These are phyloP conservation scores for Rhodofomes roseus DNA, from an alignment of 1,284 basidiomycete species.

Conservation along the genomic window DNA sequence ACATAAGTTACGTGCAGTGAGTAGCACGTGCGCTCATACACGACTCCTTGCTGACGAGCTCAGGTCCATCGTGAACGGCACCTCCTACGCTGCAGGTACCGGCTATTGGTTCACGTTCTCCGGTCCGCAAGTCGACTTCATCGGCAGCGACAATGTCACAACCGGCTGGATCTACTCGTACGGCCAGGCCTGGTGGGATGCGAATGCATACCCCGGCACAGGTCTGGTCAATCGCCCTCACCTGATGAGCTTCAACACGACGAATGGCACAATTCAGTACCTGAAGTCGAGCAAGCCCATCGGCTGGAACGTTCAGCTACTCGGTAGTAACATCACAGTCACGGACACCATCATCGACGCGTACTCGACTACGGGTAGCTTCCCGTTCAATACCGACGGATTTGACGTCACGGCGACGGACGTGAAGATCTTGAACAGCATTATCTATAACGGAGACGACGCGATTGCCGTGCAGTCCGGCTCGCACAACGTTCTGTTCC, in stretches of 20 bases:
- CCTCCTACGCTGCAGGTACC: not conserved
- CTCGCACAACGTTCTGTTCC: not conserved
- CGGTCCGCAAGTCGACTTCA: not conserved
- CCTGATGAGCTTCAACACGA: constrained; percentile 1
- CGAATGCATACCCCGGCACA: not conserved
- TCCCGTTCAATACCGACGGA: not conserved
- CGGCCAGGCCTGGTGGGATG: constrained; percentile 1
- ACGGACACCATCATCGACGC: constrained; percentile 1
- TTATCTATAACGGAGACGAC: not conserved
- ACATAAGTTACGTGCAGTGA: not conserved
- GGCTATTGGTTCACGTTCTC: not conserved
- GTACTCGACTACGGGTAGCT: not conserved
- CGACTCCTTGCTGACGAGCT: not conserved
- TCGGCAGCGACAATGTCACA: not conserved
- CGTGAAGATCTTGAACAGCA: not conserved
- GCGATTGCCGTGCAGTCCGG: not conserved
- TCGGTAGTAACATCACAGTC: not conserved
- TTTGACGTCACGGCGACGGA: not conserved
- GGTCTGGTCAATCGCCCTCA: not conserved
- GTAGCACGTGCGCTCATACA: not conserved
- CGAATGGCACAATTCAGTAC: not conserved
- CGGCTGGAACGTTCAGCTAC: not conserved
- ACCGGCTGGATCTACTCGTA: constrained; percentile 3
- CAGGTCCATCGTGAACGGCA: constrained; percentile 1
- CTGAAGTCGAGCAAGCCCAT: constrained; percentile 1